Evolutionary conservation across 108 stramenopile species (phyloP).

Genomic region (Pseudonitzschia multiseries): DNA sequence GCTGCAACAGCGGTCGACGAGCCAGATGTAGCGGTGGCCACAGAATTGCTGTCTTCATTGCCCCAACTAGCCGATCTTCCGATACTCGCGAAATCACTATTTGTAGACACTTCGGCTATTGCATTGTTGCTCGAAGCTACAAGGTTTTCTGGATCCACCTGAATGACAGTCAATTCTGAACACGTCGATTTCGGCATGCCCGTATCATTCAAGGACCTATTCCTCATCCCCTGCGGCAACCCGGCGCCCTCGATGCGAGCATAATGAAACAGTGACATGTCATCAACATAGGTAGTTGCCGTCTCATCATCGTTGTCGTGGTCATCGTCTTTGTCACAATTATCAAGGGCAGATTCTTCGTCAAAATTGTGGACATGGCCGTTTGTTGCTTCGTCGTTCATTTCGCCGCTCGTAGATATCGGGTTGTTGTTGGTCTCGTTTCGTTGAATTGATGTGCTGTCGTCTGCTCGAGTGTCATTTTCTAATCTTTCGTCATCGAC

Average conservation of each 20-base stretch:
- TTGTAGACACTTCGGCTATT: neutral
- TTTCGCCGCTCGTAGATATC: neutral
- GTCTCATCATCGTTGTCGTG: conserved; percentile 1
- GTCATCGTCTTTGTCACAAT: conserved; percentile 9
- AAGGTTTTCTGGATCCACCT: conserved; percentile 15
- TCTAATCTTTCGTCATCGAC: too few relatives aligned
- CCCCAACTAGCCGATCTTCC: neutral
- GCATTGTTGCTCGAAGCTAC: neutral
- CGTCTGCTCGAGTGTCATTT: too few relatives aligned
- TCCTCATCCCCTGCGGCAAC: neutral
- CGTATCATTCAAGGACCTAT: neutral
- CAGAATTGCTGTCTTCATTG: neutral
- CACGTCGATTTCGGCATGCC: conserved; percentile 2
- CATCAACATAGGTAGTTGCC: conserved; percentile 6
- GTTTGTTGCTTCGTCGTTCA: neutral
- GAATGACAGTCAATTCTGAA: conserved; percentile 16
- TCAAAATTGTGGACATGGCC: neutral
- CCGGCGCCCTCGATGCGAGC: conserved; percentile 8
- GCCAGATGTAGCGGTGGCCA: neutral
- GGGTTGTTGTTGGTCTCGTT: neutral
- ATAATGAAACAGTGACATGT: conserved; percentile 19
- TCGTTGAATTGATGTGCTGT: too few relatives aligned
- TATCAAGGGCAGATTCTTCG: neutral
- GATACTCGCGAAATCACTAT: neutral
- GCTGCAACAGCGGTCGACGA: neutral